Evolutionary conservation across 2,329 filamentous ascomycete species (phyloP), one percentile per base, ranked within the genome.

Genomic region (Pseudopyrenochaeta lycopersici): DNA sequence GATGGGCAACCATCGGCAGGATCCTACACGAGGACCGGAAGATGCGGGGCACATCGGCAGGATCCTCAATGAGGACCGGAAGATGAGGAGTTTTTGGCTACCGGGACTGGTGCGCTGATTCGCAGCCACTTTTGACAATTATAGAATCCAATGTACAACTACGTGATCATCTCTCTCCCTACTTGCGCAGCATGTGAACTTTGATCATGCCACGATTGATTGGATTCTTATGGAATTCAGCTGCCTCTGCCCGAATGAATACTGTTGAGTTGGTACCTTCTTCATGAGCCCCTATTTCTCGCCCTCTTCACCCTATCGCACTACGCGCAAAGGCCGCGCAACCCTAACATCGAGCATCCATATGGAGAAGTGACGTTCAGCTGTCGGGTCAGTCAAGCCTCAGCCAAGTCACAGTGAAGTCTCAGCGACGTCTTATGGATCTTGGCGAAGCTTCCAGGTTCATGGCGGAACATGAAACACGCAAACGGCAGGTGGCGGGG

Each of bases 371-470:
- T 17, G 43, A 46, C 20, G 52, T 39, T 30, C 9, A 21, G 30
- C 29, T 51, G 35, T 40, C 38, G 30, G 54, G 45, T 21, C n/a
- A 11, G 41, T 47, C 36, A 62, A 65, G 62, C 56, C 52, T 44
- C 30, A 27, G 47, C 57, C 54, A 64, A 64, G 65, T 60, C 52
- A 50, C 58, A 61, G 18, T n/a, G 43, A 52, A 46, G 63, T 68
- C 63, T 66, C 62, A 60, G 55, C 47, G 49, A 49, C 49, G 48
- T 48, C 48, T 58, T 65, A 39, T 14, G 14, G 9, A 7, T 39
- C 63, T 68, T 64, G 63, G 60, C 63, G 23, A 41, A 15, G 40
- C 43, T 38, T 17, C 33, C 18, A 15, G 49, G 45, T 18, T 35
- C 20, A 31, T 23, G 48, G 60, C 57, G 60, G 60, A 60, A 33